Conservation (phyloP, 306 rosid species). For the Vicia sativa region DNA sequence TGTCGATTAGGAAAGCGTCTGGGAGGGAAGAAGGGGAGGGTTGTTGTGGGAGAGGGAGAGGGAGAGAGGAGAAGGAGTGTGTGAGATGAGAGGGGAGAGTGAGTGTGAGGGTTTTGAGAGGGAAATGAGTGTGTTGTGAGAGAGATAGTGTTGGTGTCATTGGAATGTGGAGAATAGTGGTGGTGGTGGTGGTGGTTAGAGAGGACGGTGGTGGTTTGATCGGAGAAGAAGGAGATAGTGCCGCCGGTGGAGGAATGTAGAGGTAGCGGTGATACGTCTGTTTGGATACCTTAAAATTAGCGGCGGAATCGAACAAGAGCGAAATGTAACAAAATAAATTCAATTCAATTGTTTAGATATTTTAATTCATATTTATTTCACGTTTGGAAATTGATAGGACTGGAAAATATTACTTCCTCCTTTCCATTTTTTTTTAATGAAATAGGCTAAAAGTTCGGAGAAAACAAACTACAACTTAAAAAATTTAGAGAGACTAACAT, state of each 20-base stretch:
- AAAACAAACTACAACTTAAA: too few relatives aligned
- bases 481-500: too few relatives aligned
- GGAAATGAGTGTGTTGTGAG: neutral
- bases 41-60: neutral
- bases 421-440: too few relatives aligned
- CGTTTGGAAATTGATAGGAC: too few relatives aligned
- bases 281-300: too few relatives aligned
- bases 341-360: too few relatives aligned
- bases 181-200: neutral
- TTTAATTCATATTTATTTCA: too few relatives aligned
- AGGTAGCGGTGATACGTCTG: too few relatives aligned
- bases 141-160: neutral
- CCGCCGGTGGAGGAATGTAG: neutral
- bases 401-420: too few relatives aligned
- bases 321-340: too few relatives aligned
- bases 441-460: too few relatives aligned
- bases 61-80: constrained; percentile 6
- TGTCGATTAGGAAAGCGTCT: constrained; percentile 56
- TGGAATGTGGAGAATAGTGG: neutral
- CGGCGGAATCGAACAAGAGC: too few relatives aligned
- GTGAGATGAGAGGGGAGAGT: neutral
- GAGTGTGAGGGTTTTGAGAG: neutral
- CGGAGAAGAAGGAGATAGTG: neutral
- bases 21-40: constrained; percentile 43
- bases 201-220: neutral